Evolutionary conservation across 805 yeast genomes (phyloP), one percentile per base, ranked within the genome.

Genomic region (Scheffersomyces amazonensis): DNA sequence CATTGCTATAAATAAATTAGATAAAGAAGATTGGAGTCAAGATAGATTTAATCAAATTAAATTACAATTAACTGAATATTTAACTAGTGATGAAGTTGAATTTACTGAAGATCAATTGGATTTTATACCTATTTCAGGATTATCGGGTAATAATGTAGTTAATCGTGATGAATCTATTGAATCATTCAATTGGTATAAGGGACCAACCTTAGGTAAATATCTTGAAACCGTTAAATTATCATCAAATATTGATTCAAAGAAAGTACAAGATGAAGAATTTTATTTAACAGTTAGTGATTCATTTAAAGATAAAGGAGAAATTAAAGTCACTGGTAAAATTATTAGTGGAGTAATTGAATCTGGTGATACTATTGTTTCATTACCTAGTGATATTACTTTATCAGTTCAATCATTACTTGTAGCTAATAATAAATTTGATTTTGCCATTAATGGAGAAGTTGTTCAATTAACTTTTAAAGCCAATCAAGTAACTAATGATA

Each of bases 1-100:
- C 21, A 73, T 85, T 13, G 84, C 78, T 0, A 71, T 86, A 15
- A 86, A 87, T 60, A 86, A 86, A 54, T 64, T 86, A 68, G 95
- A 86, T 52, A 66, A 74, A 36, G 73, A 73, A 31, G 54, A 66
- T 20, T 85, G 88, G 85, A 62, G 71, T 24, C 55, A 76, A 49
- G 60, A 54, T 2, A 62, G 86, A 33, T 85, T 65, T 48, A 65
- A 69, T 0, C 73, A 71, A 30, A 81, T 86, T 38, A 53, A 59
- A 41, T 56, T 55, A 5, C 75, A 76, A 46, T 54, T 86, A 39
- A 48, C 55, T 3, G 76, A 70, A 31, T 82, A 73, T 52, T 63
- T 86, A 46, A 54, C 65, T 3, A 56, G 67, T n/a, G 52, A 49
- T 1, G 75, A 72, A 10, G 75, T 81, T 21, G 81, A 82, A 0